Conservation (phyloP, 164 flowering plant species). For the Tetracentron sinense region DNA sequence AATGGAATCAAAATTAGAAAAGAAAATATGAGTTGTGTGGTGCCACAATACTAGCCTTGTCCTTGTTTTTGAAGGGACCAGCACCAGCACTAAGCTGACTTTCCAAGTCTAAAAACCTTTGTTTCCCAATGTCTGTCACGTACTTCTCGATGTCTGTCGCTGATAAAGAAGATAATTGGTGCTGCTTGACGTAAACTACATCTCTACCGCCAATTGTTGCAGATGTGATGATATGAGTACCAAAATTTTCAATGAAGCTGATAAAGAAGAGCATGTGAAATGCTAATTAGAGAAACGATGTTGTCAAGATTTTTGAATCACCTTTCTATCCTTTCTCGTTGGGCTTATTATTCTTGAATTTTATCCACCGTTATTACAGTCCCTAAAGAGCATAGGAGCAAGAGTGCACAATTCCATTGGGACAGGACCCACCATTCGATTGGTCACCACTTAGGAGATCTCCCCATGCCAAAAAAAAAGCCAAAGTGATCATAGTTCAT, state of each 20-base stretch:
- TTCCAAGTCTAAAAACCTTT: constrained; percentile 64
- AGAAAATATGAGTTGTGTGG: constrained; percentile 7
- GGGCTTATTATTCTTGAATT: neutral
- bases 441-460: neutral
- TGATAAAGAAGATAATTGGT: constrained; percentile 80
- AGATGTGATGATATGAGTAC: constrained; percentile 91
- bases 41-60: constrained; percentile 61
- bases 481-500: neutral
- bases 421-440: neutral
- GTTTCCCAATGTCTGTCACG: constrained; percentile 72
- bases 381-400: neutral
- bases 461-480: neutral
- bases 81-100: constrained; percentile 44
- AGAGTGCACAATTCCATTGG: neutral
- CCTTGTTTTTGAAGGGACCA: constrained; percentile 62
- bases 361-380: neutral
- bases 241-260: constrained; percentile 96
- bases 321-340: neutral
- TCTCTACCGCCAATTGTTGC: constrained; percentile 96
- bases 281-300: constrained; percentile 9
- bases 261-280: constrained; percentile 12
- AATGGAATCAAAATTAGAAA: constrained; percentile 8
- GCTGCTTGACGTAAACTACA: constrained; percentile 89
- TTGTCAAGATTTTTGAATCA: neutral
- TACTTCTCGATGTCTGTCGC: constrained; percentile 64